Base-by-base conservation (phyloP, 1,139 yeast genomes). In the Arxiozyma slooffiae region DNA sequence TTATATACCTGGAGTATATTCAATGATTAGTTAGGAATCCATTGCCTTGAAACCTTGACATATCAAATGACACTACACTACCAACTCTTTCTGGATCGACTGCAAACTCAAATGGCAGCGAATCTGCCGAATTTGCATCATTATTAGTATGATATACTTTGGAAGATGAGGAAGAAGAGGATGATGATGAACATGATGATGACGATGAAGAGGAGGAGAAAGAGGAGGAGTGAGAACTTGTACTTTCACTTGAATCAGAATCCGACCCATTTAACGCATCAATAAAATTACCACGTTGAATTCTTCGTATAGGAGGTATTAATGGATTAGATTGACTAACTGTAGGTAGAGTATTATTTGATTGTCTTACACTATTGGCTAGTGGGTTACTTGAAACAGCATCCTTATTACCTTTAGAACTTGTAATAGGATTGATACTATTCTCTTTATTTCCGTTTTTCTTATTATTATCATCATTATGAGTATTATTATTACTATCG, bases 41-140 rank as follows among this genome's bases (percentile, higher is more conserved):
- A 16, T 57, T 24, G 8, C 43, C 24, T 30, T 46, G 44, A 20
- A 40, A 34, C 16, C 38, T 30, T 30, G 48, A 36, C 38, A 26
- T 38, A n/a, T 50, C 38, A 17, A 55, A 38, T 5, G 60, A 57
- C 7, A 57, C 40, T 4, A 49, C 48, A 43, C 58, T 53, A 18
- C 57, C 55, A 40, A 51, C 47, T 36, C 50, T 38, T 20, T 55
- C 61, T 2, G 61, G 57, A 41, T 58, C 61, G n/a, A 56, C 47
- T 5, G 43, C 67, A 51, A 60, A 60, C 48, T 61, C 61, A 50
- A 59, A 59, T 2, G 64, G 63, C 18, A 60, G 46, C 1, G 64
- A 60, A 40, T 58, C 64, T 6, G 57, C 46, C 24, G 58, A 59
- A 42, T 56, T 52, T 14, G 17, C 18, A 7, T 48, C 46, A 41